Evolutionary conservation across 2,329 filamentous ascomycete genomes (phyloP).

Genomic region (Gnomoniopsis smithogilvyi): DNA sequence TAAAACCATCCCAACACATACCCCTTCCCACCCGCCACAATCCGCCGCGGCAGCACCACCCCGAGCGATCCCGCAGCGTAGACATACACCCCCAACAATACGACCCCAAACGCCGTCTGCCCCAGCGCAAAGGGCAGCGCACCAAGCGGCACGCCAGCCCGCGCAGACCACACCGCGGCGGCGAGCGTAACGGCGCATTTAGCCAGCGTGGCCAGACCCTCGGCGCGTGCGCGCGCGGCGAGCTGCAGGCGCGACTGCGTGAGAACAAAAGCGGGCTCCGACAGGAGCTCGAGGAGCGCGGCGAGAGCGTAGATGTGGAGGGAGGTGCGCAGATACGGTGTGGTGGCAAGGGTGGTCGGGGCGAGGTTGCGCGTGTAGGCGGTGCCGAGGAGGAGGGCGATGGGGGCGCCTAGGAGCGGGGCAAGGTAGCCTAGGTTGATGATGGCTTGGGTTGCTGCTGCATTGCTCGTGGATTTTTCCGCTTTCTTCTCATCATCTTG

Average conservation of each 20-base stretch:
- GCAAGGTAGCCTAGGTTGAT: constrained; percentile 55
- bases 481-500: constrained; percentile 15
- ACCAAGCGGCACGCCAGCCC: constrained; percentile 68
- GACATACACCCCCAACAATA: constrained; percentile 68
- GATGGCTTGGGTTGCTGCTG: constrained; percentile 62
- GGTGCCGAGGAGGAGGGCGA: constrained; percentile 56
- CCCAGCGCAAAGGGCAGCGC: constrained; percentile 87
- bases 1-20: constrained; percentile 65
- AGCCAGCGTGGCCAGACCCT: constrained; percentile 75
- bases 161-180: constrained; percentile 64
- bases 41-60: constrained; percentile 51
- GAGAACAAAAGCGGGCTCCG: constrained; percentile 86
- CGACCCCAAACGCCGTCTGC: constrained; percentile 71
- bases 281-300: constrained; percentile 69
- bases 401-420: constrained; percentile 8
- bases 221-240: constrained; percentile 74
- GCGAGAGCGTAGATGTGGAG: constrained; percentile 55
- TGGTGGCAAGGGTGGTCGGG: constrained; percentile 45
- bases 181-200: constrained; percentile 75
- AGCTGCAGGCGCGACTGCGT: constrained; percentile 81
- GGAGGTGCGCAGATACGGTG: constrained; percentile 59
- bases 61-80: constrained; percentile 51
- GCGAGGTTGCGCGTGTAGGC: constrained; percentile 59
- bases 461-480: background rate
- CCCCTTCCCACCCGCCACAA: constrained; percentile 25